Evolutionary conservation across 768 basidiomycete genomes (phyloP).

Genomic region (Pulveroboletus sp.): DNA sequence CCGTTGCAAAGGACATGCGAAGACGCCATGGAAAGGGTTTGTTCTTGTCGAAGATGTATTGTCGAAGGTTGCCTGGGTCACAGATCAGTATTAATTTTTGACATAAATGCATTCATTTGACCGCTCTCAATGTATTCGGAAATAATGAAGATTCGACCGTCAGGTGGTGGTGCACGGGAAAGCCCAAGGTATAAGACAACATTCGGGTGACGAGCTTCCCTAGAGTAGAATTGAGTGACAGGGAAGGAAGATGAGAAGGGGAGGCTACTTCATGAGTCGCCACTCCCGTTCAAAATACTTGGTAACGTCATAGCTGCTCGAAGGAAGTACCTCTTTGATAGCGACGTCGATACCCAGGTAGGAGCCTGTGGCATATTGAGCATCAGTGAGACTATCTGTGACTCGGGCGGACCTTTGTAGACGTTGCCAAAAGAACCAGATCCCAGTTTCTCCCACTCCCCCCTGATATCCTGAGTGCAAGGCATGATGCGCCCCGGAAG

Average conservation of each 20-base stretch:
- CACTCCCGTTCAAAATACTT: slow-evolving; percentile 99
- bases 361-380: slow-evolving; percentile 43
- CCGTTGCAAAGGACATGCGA: slow-evolving; percentile 90
- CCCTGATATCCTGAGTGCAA: slow-evolving; percentile 68
- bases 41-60: slow-evolving; percentile 82
- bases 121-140: slow-evolving; percentile 93
- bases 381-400: neutral
- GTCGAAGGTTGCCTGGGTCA: slow-evolving; percentile 62
- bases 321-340: slow-evolving; percentile 93
- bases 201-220: slow-evolving; percentile 86
- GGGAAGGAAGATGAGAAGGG: neutral
- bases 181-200: slow-evolving; percentile 92
- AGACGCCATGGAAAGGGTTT: slow-evolving; percentile 91
- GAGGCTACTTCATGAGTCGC: slow-evolving; percentile 80
- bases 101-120: slow-evolving; percentile 1
- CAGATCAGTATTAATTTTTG: slow-evolving; percentile 2
- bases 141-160: slow-evolving; percentile 87
- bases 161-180: slow-evolving; percentile 69
- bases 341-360: slow-evolving; percentile 97
- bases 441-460: slow-evolving; percentile 84
- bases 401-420: slow-evolving; percentile 55
- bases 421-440: slow-evolving; percentile 94
- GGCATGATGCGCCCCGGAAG: neutral
- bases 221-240: slow-evolving; percentile 16
- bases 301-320: slow-evolving; percentile 85